phyloP scores from a whole-genome alignment of 768 basidiomycete genomes.

The Pholiota microspora region DNA sequence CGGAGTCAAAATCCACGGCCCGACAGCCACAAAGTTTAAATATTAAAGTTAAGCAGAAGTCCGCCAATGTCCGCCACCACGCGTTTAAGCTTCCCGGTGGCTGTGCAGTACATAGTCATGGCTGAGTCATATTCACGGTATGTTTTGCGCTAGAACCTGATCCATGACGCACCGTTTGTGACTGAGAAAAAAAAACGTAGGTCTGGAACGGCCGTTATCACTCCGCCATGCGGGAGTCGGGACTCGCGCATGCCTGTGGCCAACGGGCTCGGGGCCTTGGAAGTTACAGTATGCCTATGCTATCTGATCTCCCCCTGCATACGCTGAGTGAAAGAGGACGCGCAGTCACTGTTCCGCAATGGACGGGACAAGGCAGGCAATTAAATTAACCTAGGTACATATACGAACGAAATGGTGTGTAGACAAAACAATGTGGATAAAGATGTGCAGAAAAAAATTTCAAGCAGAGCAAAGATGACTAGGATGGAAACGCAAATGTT shows the following conservation, averaged over 20 bases:
- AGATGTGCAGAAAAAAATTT: neutral
- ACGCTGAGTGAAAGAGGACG: neutral
- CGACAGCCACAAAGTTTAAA: no score
- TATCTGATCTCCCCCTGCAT: neutral
- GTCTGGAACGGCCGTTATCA: no score
- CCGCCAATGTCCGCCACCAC: neutral
- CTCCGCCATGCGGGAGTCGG: no score
- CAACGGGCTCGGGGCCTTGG: no score
- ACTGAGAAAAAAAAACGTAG: no score
- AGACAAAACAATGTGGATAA: neutral
- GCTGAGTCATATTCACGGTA: neutral
- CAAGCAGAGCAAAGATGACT: no score
- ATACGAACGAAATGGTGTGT: neutral
- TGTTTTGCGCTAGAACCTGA: no score
- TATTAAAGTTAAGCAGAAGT: neutral
- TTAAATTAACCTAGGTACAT: neutral
- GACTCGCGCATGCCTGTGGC: no score
- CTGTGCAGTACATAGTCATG: neutral
- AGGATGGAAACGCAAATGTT: neutral
- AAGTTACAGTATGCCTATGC: no score
- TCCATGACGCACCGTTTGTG: no score
- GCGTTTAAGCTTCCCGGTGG: slow-evolving; percentile 7
- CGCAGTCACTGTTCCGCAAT: neutral
- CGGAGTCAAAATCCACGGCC: no score
- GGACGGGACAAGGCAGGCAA: neutral